Conservation (phyloP, 257 asterid genomes). For the Echites panduratus region DNA sequence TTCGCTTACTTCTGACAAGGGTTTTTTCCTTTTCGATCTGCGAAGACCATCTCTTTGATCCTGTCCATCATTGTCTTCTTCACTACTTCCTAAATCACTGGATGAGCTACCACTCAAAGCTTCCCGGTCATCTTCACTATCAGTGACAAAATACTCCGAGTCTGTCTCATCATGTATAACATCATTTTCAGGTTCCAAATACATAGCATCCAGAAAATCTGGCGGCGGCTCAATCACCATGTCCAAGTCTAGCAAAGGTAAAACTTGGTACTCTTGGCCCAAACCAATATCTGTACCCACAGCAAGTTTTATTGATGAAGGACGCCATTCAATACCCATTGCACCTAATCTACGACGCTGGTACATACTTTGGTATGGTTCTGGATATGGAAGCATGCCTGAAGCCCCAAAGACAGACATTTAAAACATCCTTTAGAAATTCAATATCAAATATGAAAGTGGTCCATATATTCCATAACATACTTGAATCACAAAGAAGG, state of each 20-base stretch:
- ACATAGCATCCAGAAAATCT: conserved; percentile 71
- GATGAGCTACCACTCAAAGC: conserved; percentile 44
- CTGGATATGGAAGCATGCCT: conserved; percentile 98
- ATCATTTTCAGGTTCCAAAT: conserved; percentile 94
- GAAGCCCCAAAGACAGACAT: conserved; percentile 23
- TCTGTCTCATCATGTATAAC: conserved; percentile 79
- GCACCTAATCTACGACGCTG: conserved; percentile 87
- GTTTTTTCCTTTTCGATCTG: conserved; percentile 71
- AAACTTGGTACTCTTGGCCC: conserved; percentile 68
- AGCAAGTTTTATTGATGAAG: conserved; percentile 76
- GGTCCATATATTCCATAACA: conserved; percentile 38
- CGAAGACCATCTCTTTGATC: conserved; percentile 49
- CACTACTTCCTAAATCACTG: conserved; percentile 58
- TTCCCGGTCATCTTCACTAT: conserved; percentile 55
- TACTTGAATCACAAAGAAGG: conserved; percentile 89
- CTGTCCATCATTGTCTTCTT: conserved; percentile 35
- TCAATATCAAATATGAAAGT: conserved; percentile 19
- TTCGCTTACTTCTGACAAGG: conserved; percentile 57
- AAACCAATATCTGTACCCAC: conserved; percentile 77
- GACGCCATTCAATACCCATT: conserved; percentile 89
- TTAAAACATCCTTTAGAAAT: conserved; percentile 20
- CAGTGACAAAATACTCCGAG: conserved; percentile 73
- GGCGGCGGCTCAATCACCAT: conserved; percentile 72
- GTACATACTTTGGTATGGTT: conserved; percentile 89
- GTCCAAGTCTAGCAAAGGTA: conserved; percentile 85